Conservation (phyloP, 257 asterid genomes). For the Solanum peruvianum region DNA sequence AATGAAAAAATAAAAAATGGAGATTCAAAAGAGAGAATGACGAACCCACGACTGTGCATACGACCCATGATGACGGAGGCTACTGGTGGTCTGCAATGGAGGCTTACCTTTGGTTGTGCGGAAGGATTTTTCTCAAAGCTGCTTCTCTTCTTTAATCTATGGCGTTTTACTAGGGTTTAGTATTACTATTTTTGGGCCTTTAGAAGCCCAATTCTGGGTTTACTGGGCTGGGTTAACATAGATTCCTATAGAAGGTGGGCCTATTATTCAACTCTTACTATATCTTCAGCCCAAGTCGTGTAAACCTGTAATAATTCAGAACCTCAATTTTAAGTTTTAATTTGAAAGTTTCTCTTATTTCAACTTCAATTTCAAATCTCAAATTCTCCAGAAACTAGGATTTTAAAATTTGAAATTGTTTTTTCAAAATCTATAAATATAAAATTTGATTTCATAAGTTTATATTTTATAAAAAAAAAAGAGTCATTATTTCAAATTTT, state of each 20-base stretch:
- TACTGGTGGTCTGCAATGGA: background rate
- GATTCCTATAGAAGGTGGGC: background rate
- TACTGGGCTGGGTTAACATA: background rate
- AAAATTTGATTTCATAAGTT: no score
- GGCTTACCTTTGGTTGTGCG: background rate
- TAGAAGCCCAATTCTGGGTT: background rate
- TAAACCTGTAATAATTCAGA: no score
- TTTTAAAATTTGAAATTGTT: no score
- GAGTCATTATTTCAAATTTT: no score
- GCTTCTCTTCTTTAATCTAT: background rate
- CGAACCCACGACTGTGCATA: constrained; percentile 80
- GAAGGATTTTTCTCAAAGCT: background rate
- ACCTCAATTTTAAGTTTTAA: no score
- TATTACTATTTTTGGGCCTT: background rate
- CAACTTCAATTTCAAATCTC: no score
- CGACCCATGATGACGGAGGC: constrained; percentile 64
- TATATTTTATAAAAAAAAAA: no score
- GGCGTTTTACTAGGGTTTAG: constrained; percentile 19
- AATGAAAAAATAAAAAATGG: no score
- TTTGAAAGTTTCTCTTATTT: no score
- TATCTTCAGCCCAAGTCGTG: background rate
- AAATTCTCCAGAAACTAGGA: no score
- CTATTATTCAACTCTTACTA: background rate
- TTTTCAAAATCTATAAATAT: no score
- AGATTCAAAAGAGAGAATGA: background rate